Evolutionary conservation across 2,329 filamentous ascomycete genomes (phyloP), one percentile per base, ranked within the genome.

Genomic region (Phaeosphaeria sp.): DNA sequence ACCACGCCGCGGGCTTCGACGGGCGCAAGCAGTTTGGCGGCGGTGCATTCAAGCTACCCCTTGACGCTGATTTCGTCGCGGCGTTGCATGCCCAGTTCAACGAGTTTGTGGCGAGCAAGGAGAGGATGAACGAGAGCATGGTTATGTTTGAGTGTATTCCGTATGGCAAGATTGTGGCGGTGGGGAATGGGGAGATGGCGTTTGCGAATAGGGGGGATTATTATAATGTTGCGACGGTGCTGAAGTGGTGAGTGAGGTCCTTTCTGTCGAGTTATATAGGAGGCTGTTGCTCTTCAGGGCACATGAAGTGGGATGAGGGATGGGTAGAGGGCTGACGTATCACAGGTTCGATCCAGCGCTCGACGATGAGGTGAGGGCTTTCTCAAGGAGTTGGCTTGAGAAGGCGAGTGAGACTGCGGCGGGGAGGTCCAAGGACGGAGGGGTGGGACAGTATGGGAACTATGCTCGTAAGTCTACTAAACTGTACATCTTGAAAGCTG

Each of bases 21-120:
- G 77, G 75, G 6, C 68, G 78, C 33, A 77, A 76, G 57, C 68
- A 67, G 15, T 77, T 78, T 55, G 74, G 74, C 52, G 76, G 76
- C 17, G 73, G 71, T 0, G 73, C 72, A 2, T 76, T 77, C 58
- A 73, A 73, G 24, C 44, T 73, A 2, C 78, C 78, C 0, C 53
- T 79, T 1, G 54, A 63, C 20, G 25, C 63, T 0, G 43, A 22
- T 0, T 72, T 76, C 22, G 71, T 75, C 3, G 49, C 63, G 30
- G 45, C 53, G 5, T 50, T 77, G 17, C 61, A 72, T 21, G 56
- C 65, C 1, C 68, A 75, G 17, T 74, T 74, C 25, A 53, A 59
- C 6, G 61, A 55, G 1, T 74, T 77, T 36, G 59, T 78, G 1
- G 43, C 66, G 6, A 56, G 33, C 3, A 62, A 70, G 18, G 64